Base-by-base conservation (phyloP, 1,284 basidiomycete species). In the Xerocomus amazonicus region DNA sequence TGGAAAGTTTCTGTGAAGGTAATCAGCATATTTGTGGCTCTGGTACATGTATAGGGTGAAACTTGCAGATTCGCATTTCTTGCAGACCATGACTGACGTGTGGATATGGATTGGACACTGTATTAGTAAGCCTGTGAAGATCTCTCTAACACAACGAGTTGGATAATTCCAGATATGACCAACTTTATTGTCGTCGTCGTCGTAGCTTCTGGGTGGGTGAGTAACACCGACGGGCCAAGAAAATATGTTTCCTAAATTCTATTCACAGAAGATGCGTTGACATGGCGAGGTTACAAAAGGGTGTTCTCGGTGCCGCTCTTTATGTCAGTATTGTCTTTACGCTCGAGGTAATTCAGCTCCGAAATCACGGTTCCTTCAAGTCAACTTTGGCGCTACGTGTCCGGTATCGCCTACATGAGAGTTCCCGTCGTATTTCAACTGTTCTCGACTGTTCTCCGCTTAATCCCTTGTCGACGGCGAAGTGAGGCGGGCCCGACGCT, bases 1-100 rank as follows among this genome's bases (percentile, higher is more conserved):
- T 87, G 51, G 86, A 88, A 50, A 87, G 78, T 86, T 89, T 89
- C 85, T 88, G 70, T 38, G 33, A 43, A 51, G 48, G 49, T 45
- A 14, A 43, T 56, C 31, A 52, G 53, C 35, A 39, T 37, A 48
- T 37, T 29, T 40, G 40, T 43, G 48, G 31, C 47, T 49, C 27
- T 47, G 55, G 60, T 17, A 29, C 4, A 19, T 3, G 27, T 5
- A 7, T 8, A 9, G 6, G 59, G 13, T 6, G 61, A 26, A 3
- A 42, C 74, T 47, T 52, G 80, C 87, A 69, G 77, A 73, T 71
- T 89, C 87, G 69, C 87, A 90, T 69, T 80, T 83, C 67, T 74
- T 75, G 73, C 87, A 90, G 56, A 90, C 87, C 87, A 90, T 89
- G 50, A 28, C 34, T 14, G 45, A 60, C 39, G 57, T 45, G 32